Conservation (phyloP, 768 basidiomycete species). For the Inosperma sp. region DNA sequence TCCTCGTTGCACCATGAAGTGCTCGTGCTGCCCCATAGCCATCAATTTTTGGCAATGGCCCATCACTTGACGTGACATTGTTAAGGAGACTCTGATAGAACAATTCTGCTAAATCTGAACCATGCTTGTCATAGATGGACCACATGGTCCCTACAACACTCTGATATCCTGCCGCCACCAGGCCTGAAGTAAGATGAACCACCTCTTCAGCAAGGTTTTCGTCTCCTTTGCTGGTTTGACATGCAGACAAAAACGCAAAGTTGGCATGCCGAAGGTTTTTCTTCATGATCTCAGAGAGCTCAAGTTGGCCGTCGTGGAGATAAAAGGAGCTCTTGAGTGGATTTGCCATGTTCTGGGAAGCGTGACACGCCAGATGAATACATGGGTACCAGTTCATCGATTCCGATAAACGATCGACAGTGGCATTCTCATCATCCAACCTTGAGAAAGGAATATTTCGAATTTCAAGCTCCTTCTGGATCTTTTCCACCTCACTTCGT, state of each 20-base stretch:
- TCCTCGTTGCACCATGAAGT: background rate
- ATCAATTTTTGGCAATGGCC: background rate
- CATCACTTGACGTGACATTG: background rate
- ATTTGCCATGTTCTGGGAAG: conserved; percentile 23
- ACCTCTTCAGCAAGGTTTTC: conserved; percentile 29
- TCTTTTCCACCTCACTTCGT: conserved; percentile 7
- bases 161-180: conserved; percentile 29
- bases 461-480: background rate
- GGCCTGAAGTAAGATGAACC: conserved; percentile 36
- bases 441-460: conserved; percentile 14
- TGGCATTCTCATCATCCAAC: conserved; percentile 16
- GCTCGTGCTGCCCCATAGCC: background rate
- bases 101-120: no score
- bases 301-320: no score
- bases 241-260: no score
- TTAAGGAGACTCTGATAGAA: no score
- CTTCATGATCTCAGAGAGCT: no score
- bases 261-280: no score
- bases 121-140: background rate
- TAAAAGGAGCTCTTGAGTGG: conserved; percentile 24
- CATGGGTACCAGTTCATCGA: conserved; percentile 19
- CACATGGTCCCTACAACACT: conserved; percentile 1
- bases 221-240: conserved; percentile 34
- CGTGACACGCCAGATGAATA: conserved; percentile 36
- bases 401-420: conserved; percentile 12